Conservation (phyloP, 371 early-diverging fungal genomes). For the Chytridiales sp. region DNA sequence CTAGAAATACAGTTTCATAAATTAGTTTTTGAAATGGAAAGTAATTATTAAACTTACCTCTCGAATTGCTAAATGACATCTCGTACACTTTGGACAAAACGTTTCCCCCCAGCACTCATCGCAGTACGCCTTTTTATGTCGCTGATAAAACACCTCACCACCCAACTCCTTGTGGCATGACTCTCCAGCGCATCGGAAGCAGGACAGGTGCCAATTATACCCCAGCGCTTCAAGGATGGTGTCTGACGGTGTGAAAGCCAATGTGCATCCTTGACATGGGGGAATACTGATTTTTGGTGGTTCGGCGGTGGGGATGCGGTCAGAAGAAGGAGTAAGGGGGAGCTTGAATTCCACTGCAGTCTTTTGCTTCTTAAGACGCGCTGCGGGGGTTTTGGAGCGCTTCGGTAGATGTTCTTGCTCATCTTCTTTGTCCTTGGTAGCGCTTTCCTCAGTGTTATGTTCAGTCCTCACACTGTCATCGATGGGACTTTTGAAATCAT, state of each 20-base stretch:
- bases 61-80: conserved; percentile 13
- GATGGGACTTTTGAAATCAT: no score
- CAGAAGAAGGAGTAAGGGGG: no score
- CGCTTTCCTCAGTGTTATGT: no score
- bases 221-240: conserved; percentile 13
- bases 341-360: no score
- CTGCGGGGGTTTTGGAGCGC: no score
- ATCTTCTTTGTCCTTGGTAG: no score
- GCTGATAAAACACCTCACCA: conserved; percentile 13
- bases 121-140: conserved; percentile 16
- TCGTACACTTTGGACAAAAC: conserved; percentile 15
- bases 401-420: no score
- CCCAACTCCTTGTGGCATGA: conserved; percentile 18
- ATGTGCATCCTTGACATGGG: conserved; percentile 18
- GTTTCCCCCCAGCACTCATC: conserved; percentile 15
- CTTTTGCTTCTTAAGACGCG: no score
- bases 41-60: conserved; percentile 4
- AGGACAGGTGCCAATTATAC: conserved; percentile 14
- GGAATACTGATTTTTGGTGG: no score
- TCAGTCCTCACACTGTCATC: no score
- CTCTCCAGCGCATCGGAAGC: conserved; percentile 19
- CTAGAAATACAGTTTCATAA: not conserved
- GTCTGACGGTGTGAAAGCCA: not conserved
- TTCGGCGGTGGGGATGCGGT: no score
- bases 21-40: not conserved